phyloP scores from a whole-genome alignment of 352 stramenopile species.

The Phytophthora pisi region DNA sequence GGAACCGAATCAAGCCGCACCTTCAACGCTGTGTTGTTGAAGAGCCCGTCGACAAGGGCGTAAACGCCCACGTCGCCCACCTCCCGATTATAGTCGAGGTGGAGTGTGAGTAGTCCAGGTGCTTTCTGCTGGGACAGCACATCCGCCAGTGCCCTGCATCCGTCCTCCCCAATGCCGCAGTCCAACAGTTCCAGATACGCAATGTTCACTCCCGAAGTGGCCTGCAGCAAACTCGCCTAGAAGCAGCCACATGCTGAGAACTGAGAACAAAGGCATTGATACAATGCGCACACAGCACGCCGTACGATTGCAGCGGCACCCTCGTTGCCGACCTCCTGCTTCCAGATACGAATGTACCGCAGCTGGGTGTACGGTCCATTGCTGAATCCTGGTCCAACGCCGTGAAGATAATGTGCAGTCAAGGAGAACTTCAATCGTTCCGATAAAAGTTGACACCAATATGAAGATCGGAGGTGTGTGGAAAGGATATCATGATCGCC shows the following conservation, averaged over 20 bases:
- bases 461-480: too few relatives aligned
- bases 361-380: slow-evolving; percentile 70
- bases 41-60: slow-evolving; percentile 70
- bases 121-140: slow-evolving; percentile 56
- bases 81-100: slow-evolving; percentile 74
- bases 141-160: slow-evolving; percentile 62
- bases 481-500: slow-evolving; percentile 84
- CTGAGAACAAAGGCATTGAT: too few relatives aligned
- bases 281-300: not conserved
- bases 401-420: slow-evolving; percentile 47
- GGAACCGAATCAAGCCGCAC: slow-evolving; percentile 14
- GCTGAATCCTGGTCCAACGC: slow-evolving; percentile 63
- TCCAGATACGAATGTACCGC: slow-evolving; percentile 83
- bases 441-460: too few relatives aligned
- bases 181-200: slow-evolving; percentile 82
- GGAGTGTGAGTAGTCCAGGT: slow-evolving; percentile 71
- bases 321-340: slow-evolving; percentile 80
- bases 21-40: slow-evolving; percentile 72
- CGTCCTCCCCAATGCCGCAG: slow-evolving; percentile 68
- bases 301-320: slow-evolving; percentile 70
- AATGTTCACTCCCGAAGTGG: slow-evolving; percentile 61
- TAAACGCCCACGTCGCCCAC: slow-evolving; percentile 61
- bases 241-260: not conserved
- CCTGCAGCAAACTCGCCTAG: slow-evolving; percentile 54
- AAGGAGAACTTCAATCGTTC: slow-evolving; percentile 39